Evolutionary conservation across 768 basidiomycete species (phyloP), one percentile per base, ranked within the genome.

Genomic region (Mycena haematopus): DNA sequence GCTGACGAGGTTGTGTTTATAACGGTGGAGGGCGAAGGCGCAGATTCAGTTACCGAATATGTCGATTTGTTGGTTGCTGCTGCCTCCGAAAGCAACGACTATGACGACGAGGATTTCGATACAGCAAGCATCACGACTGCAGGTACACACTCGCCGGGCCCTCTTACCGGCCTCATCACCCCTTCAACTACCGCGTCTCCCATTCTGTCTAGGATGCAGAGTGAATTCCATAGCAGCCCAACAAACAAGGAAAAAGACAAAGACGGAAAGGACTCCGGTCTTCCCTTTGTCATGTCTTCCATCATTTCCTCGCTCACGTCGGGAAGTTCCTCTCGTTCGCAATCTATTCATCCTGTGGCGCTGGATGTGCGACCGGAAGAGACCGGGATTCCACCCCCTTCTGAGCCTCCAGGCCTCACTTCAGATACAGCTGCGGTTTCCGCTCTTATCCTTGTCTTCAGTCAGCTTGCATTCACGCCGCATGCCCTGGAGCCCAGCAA

Each of bases 381-480:
- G 45, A 60, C 52, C 27, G 31, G 69, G 3, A 67, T 74, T 55
- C 56, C 72, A 22, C 70, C 73, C 4, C 72, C 69, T 33, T 60
- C 56, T 25, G 68, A 65, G 45, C 71, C 69, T 15, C 69, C 68
- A n/a, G 64, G 67, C 22, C 68, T 80, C 14, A 77, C 85, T 19
- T 79, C 82, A 9, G 80, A 82, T 49, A 81, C 90, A 14, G 80
- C 83, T 2, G 90, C 91, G 13, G 82, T 86, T 21, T 81, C 84
- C 11, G 84, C 88, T 0, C 78, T 94, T 6, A 77, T 91, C 29
- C 77, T 82, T 27, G 80, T 88, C 29, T 94, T 93, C 74, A 81
- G 81, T 63, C 89, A 90, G 69, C 80, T 93, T 27, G 75, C 85
- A 1, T 92, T 93, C 70, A 89, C 90, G 0, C 87, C 89, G 0